Conservation (phyloP, 768 basidiomycete genomes). For the Lactarius sp. region DNA sequence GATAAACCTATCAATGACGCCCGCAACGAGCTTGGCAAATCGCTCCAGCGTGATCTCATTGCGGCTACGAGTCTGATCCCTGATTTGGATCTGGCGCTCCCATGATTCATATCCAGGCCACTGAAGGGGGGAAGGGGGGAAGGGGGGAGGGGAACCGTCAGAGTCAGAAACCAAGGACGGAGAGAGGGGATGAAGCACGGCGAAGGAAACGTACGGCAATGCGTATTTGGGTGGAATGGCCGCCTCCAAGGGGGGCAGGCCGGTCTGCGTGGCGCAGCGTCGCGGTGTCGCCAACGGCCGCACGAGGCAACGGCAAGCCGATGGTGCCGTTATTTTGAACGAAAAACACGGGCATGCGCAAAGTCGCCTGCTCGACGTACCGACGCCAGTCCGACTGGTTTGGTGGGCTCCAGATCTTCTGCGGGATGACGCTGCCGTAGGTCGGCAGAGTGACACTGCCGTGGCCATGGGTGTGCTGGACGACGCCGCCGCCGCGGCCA, state of each 20-base stretch:
- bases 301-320: constrained; percentile 11
- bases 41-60: constrained; percentile 22
- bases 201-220: constrained; percentile 3
- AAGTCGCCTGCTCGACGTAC: constrained; percentile 19
- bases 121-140: neutral
- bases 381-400: constrained; percentile 23
- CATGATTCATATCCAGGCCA: constrained; percentile 21
- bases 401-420: constrained; percentile 19
- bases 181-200: neutral
- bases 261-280: neutral
- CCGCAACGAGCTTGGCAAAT: constrained; percentile 18
- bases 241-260: constrained; percentile 17
- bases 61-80: constrained; percentile 21
- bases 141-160: neutral
- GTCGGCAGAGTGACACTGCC: neutral
- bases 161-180: too few relatives aligned
- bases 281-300: constrained; percentile 4
- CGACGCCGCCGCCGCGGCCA: neutral
- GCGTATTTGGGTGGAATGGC: constrained; percentile 21
- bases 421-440: constrained; percentile 3
- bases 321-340: constrained; percentile 11
- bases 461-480: neutral
- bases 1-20: constrained; percentile 23
- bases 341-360: constrained; percentile 22
- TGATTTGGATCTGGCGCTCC: constrained; percentile 22